phyloP scores from a whole-genome alignment of 352 stramenopile genomes.

The Pythium biforme region DNA sequence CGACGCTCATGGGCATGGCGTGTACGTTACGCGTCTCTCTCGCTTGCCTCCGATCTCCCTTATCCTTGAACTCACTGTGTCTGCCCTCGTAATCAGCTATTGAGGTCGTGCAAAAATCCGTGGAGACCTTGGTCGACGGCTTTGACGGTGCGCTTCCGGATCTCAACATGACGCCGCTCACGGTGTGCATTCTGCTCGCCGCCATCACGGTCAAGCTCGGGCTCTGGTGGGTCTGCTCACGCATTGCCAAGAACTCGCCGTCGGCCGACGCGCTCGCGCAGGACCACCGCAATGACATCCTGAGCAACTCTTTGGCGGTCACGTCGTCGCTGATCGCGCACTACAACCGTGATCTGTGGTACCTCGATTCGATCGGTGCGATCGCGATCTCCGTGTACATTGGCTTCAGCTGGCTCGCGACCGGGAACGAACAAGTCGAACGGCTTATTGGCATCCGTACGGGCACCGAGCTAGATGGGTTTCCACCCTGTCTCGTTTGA shows the following conservation, averaged over 20 bases:
- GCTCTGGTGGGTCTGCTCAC: constrained; percentile 77
- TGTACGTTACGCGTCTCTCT: constrained; percentile 23
- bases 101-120: constrained; percentile 94
- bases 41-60: no score
- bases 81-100: constrained; percentile 52
- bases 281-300: constrained; percentile 97
- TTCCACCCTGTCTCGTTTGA: no score
- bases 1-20: constrained; percentile 96
- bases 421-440: constrained; percentile 95
- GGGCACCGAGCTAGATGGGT: constrained; percentile 16
- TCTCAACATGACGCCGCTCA: constrained; percentile 67
- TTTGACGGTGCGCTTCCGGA: constrained; percentile 59
- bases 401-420: constrained; percentile 93
- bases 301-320: constrained; percentile 93
- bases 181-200: constrained; percentile 59
- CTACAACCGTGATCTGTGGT: constrained; percentile 85
- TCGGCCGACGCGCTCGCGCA: constrained; percentile 82
- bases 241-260: constrained; percentile 62
- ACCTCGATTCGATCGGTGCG: constrained; percentile 91
- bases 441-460: constrained; percentile 83
- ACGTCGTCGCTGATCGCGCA: constrained; percentile 72
- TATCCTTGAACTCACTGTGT: not conserved
- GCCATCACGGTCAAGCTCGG: constrained; percentile 84
- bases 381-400: constrained; percentile 97
- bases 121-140: constrained; percentile 76